Evolutionary conservation across 108 stramenopile species (phyloP), one percentile per base, ranked within the genome.

Genomic region (Ochromonas danica): DNA sequence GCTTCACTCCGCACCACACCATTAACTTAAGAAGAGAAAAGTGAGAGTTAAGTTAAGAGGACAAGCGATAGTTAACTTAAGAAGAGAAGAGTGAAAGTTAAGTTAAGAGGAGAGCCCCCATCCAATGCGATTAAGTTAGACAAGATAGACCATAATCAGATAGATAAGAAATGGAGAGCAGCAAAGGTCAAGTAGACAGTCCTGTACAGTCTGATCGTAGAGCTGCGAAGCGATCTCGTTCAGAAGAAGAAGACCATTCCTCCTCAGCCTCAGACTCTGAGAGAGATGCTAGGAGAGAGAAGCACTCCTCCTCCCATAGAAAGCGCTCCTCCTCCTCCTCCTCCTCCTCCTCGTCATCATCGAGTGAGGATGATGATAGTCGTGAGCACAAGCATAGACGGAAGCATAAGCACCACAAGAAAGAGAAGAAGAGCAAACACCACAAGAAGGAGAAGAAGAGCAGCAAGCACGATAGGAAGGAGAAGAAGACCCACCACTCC

Each of bases 391-490:
- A 70, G 28, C 42, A 61, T 45, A 71, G 61, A 35, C 3, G 1
- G n/a, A 82, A 75, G 84, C 71, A 62, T 62, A 85, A 79, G 62
- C 61, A 77, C 74, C n/a, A 85, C 61, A 61, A 77, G 70, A 61
- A 71, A 28, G 82, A 88, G 42, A 81, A 82, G 45, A 70, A 60
- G 30, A 28, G 62, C 30, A 78, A 77, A 39, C 67, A 79, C 39
- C 57, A 87, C 51, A 71, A 81, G 61, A 61, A 78, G n/a, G 78
- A 83, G 72, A 43, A 80, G n/a, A 81, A 57, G 72, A 85, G 82
- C 62, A 70, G 71, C 41, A 61, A 51, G 51, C 89, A 83, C 63
- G 42, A 43, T 41, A 80, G 63, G 43, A 82, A 78, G 81, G 80
- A 70, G 61, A 42, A 63, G 42, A 71, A 79, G 25, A 72, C 38